Conservation (phyloP, 2,329 filamentous ascomycete species). For the Colletotrichum incanum region DNA sequence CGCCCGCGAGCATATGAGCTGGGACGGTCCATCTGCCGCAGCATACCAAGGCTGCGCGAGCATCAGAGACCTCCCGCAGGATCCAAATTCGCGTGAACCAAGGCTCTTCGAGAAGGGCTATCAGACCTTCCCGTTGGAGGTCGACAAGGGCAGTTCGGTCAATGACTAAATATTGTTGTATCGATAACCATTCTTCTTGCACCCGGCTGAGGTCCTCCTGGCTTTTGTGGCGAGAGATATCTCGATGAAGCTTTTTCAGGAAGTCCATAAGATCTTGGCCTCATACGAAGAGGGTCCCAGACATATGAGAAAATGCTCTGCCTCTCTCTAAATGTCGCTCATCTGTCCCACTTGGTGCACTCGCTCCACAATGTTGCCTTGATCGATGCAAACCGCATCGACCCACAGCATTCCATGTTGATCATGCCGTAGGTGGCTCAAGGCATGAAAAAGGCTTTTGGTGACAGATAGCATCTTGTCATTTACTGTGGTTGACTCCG, state of each 20-base stretch:
- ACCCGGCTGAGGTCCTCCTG: neutral
- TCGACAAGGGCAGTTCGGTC: neutral
- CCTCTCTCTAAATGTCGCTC: slow-evolving; percentile 3
- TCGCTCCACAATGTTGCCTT: neutral
- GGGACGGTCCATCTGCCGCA: slow-evolving; percentile 5
- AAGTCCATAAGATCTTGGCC: slow-evolving; percentile 7
- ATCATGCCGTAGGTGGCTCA: neutral
- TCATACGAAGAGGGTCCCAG: slow-evolving; percentile 8
- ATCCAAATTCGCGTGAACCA: slow-evolving; percentile 33
- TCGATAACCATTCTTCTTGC: neutral
- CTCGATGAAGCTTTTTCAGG: neutral
- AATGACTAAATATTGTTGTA: neutral
- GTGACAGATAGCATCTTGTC: neutral
- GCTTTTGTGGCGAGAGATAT: neutral
- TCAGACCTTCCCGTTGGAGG: neutral
- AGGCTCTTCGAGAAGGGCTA: neutral
- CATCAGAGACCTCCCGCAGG: slow-evolving; percentile 13
- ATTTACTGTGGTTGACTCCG: neutral
- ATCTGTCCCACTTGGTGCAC: slow-evolving; percentile 10
- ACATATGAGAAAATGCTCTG: slow-evolving; percentile 30
- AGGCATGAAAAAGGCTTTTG: neutral
- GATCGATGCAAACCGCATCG: slow-evolving; percentile 14
- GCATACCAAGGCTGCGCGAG: neutral
- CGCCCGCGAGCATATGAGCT: neutral
- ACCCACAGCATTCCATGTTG: neutral